Conservation (phyloP, 179 eudicot species). For the Corrigiola litoralis region DNA sequence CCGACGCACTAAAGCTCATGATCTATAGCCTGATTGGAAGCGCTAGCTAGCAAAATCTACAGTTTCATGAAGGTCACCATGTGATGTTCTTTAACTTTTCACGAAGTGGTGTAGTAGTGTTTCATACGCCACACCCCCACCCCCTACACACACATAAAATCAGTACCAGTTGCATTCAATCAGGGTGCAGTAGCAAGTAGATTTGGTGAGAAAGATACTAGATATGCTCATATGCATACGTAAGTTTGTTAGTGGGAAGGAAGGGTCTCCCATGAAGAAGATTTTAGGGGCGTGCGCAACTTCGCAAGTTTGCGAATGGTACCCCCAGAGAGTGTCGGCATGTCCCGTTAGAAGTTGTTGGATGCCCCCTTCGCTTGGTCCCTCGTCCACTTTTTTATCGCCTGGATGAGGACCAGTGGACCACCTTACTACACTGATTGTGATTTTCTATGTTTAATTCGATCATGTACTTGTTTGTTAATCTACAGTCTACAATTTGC, state of each 20-base stretch:
- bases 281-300: background rate
- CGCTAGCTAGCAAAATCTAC: background rate
- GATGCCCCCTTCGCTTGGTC: background rate
- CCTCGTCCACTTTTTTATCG: background rate
- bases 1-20: background rate
- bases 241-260: no score
- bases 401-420: background rate
- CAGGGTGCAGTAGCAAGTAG: background rate
- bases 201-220: constrained; percentile 11
- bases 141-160: no score
- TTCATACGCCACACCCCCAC: background rate
- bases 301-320: background rate
- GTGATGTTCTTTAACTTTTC: background rate
- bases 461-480: no score
- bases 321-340: background rate
- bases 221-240: constrained; percentile 7
- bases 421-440: no score
- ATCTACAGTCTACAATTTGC: no score
- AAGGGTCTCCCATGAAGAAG: background rate
- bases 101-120: background rate
- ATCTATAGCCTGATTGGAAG: background rate
- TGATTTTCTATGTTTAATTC: no score
- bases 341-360: background rate
- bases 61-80: background rate
- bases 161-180: no score